A percentile compares a stretch with the other conserved stretches of the same genome.
These are phyloP conservation scores for Colletotrichum orbiculare DNA, from an alignment of 2,329 filamentous ascomycete species.

Conservation along the genomic window DNA sequence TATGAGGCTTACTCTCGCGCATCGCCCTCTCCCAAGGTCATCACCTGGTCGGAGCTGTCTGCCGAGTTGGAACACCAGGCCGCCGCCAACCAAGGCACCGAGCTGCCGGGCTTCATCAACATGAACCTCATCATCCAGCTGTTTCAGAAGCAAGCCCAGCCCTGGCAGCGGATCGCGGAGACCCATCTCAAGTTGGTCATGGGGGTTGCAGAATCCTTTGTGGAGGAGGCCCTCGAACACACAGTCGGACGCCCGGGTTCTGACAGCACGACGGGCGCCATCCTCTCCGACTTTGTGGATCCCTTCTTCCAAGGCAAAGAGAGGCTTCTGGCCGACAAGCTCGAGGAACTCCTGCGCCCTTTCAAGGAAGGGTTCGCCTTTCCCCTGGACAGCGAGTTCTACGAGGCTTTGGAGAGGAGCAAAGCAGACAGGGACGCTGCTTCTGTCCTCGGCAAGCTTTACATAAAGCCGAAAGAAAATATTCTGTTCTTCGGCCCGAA, in stretches of 20 bases:
- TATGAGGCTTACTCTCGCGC: slow-evolving; percentile 42
- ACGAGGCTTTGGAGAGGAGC: slow-evolving; percentile 23
- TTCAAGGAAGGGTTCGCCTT: slow-evolving; percentile 48
- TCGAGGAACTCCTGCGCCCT: slow-evolving; percentile 53
- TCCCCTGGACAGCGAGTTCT: slow-evolving; percentile 48
- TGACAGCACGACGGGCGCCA: slow-evolving; percentile 38
- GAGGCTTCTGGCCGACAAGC: slow-evolving; percentile 44
- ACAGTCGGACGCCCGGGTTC: slow-evolving; percentile 27
- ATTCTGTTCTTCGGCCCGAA: not conserved
- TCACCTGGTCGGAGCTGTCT: slow-evolving; percentile 37
- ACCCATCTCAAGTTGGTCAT: slow-evolving; percentile 49
- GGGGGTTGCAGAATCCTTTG: slow-evolving; percentile 46
- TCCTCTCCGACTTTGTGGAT: slow-evolving; percentile 43
- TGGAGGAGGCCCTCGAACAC: slow-evolving; percentile 47
- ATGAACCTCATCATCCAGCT: slow-evolving; percentile 50
- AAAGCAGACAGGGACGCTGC: not conserved
- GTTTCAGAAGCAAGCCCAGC: slow-evolving; percentile 51
- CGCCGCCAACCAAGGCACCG: slow-evolving; percentile 51
- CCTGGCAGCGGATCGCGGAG: slow-evolving; percentile 52
- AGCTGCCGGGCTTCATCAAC: slow-evolving; percentile 53
- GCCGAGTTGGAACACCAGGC: slow-evolving; percentile 46
- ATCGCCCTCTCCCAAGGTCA: slow-evolving; percentile 42
- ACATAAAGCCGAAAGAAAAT: too few species aligned
- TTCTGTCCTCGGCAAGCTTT: not conserved
- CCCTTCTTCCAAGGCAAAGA: slow-evolving; percentile 49